Evolutionary conservation across 2,329 filamentous ascomycete species (phyloP), one percentile per base, ranked within the genome.

Genomic region (Hymenotorrendiella dingleyae): DNA sequence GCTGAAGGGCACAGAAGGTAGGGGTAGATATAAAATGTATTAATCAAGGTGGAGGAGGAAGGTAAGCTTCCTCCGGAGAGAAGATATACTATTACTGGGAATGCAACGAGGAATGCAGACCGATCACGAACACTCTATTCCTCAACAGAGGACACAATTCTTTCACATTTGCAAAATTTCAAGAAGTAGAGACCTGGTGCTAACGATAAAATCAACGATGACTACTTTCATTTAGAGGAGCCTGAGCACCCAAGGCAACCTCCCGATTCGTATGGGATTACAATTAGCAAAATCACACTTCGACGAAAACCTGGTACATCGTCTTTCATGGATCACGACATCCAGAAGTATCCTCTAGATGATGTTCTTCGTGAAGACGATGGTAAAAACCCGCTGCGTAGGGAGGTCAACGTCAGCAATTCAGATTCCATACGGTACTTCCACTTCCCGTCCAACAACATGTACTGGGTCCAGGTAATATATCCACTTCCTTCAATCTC

Each of bases 391-490:
- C 43, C 43, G 3, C 19, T 45, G 6, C 23, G 8, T 6, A 24
- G 24, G 9, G n/a, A 28, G 11, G 24, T 21, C 2, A 22, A 32
- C 4, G 16, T 11, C 17, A n/a, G 21, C 12, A 26, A 45, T 14
- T 11, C n/a, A 6, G 19, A 42, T 17, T 37, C 27, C 3, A 41
- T 45, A 10, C 37, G 43, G 5, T 42, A 45, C 14, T 45, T 45
- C 24, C 43, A 45, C 22, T 29, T 45, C 8, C 43, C 43, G 1
- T 34, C 37, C 3, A 45, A 45, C 3, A 42, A 45, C 12, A 45
- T 45, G 43, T 21, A 45, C 19, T 45, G 43, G 43, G 29, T 45
- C 10, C 33, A 45, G 38, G 43, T 45, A 22, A n/a, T 16, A n/a
- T n/a, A n/a, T n/a, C n/a, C 5, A 11, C 22, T 10, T 32, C 5